phyloP scores from a whole-genome alignment of 108 stramenopile species.

The Conticribra weissflogii region DNA sequence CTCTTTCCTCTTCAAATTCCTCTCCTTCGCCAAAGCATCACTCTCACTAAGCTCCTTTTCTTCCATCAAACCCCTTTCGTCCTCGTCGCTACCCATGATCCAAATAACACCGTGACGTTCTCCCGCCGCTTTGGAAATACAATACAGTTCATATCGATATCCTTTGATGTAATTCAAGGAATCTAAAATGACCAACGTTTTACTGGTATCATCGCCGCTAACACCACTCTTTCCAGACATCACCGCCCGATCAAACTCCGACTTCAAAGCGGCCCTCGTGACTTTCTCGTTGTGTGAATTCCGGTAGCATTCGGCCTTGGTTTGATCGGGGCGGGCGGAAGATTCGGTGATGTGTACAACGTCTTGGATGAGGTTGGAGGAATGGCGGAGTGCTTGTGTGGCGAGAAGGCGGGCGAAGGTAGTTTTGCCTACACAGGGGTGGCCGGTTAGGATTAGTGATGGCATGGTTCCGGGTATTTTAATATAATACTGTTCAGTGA shows the following conservation, averaged over 20 bases:
- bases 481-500: no score
- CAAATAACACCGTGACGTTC: slow-evolving; percentile 83
- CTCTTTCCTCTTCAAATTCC: slow-evolving; percentile 56
- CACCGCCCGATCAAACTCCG: slow-evolving; percentile 70
- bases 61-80: slow-evolving; percentile 7
- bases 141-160: slow-evolving; percentile 88
- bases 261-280: slow-evolving; percentile 80
- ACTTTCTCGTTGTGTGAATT: slow-evolving; percentile 72
- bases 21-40: slow-evolving; percentile 46
- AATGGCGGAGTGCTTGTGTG: slow-evolving; percentile 65
- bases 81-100: slow-evolving; percentile 47
- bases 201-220: neutral
- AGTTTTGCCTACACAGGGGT: slow-evolving; percentile 83
- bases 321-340: slow-evolving; percentile 60
- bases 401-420: slow-evolving; percentile 71
- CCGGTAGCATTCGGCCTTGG: slow-evolving; percentile 67
- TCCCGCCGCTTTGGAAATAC: slow-evolving; percentile 80
- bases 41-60: slow-evolving; percentile 27
- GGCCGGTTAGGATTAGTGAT: slow-evolving; percentile 79
- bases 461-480: slow-evolving; percentile 62
- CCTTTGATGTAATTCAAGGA: slow-evolving; percentile 92
- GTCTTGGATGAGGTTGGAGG: slow-evolving; percentile 43
- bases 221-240: slow-evolving; percentile 14
- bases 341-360: slow-evolving; percentile 72
- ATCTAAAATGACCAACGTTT: slow-evolving; percentile 82